Evolutionary conservation across 768 basidiomycete genomes (phyloP), one percentile per base, ranked within the genome.

Genomic region (Lactarius deliciosus): DNA sequence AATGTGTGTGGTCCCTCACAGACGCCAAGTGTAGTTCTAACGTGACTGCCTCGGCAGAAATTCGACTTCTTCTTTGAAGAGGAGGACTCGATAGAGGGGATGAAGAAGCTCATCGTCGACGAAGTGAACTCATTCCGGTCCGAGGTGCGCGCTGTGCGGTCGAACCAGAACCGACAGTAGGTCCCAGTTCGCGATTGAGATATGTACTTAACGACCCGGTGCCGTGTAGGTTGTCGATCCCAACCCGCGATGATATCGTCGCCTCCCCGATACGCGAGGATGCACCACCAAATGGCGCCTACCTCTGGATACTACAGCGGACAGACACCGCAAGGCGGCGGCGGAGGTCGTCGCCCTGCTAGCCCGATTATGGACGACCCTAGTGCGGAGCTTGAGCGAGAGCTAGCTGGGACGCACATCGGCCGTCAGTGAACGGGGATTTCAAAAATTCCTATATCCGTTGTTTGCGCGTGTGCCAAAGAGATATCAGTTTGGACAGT

Each of bases 1-100:
- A 76, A 83, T 58, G 94, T 94, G 71, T 72, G 82, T 77, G 60
- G 61, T 36, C 41, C 25, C 13, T 22, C 47, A 11, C 47, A 22
- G n/a, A 15, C 38, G 38, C 38, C 38, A 4, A 10, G 4, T 15
- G n/a, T 16, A 15, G 11, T 32, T 20, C 15, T 64, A 38, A 58
- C 64, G 18, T 18, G 41, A 56, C 18, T 8, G 3, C 6, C 55
- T 16, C 40, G 40, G 30, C 70, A 94, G 90, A 87, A 90, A 81
- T 98, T 99, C 71, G 94, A 98, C 77, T 98, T 99, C 74, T 83
- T 86, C 20, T 99, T 99, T 72, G 97, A 99, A 78, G 90, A 91
- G 70, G 97, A 98, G 78, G 97, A 99, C 67, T 88, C 87, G 65
- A 96, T 96, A 70, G 94, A 96, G 55, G 97, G 97, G 10, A 99